Percentiles rank a stretch among this genome's conserved stretches.
Conservation (phyloP, 2,329 filamentous ascomycete species). For the Ramularia endophylla region DNA sequence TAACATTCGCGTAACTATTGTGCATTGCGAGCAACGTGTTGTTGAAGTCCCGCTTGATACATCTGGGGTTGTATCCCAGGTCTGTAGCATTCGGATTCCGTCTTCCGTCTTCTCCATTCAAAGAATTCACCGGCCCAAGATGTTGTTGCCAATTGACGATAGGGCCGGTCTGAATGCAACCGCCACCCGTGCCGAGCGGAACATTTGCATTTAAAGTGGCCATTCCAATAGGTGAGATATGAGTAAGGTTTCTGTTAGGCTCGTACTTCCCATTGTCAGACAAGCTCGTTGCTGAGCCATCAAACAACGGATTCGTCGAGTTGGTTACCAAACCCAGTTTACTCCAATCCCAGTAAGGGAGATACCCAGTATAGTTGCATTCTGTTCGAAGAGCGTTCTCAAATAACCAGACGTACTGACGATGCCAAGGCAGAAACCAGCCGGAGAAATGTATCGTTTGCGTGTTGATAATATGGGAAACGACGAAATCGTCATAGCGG, state of each 20-base stretch:
- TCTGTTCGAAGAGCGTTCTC: constrained; percentile 37
- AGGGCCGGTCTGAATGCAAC: constrained; percentile 48
- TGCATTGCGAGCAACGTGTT: not conserved
- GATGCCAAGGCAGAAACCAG: constrained; percentile 34
- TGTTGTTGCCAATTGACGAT: no score
- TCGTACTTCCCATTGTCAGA: constrained; percentile 41
- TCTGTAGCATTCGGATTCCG: not conserved
- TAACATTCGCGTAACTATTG: constrained; percentile 10
- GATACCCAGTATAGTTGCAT: constrained; percentile 38
- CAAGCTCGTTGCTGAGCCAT: constrained; percentile 26
- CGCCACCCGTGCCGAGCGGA: no score
- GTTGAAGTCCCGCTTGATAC: constrained; percentile 8
- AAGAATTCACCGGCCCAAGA: no score
- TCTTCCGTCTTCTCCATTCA: constrained; percentile 13
- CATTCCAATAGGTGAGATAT: no score
- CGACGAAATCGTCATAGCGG: constrained; percentile 29
- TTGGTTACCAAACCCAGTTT: constrained; percentile 37
- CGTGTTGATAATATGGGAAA: constrained; percentile 26
- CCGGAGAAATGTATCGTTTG: constrained; percentile 24
- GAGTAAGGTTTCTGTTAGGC: constrained; percentile 46
- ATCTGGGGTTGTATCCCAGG: constrained; percentile 13
- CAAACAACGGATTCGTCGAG: constrained; percentile 38
- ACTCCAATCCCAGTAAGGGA: constrained; percentile 10
- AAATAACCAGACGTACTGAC: constrained; percentile 37
- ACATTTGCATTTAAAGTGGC: no score